Percentiles rank a stretch among this genome's conserved stretches.
phyloP scores from a whole-genome alignment of 257 asterid species.

The Ilex asprella region DNA sequence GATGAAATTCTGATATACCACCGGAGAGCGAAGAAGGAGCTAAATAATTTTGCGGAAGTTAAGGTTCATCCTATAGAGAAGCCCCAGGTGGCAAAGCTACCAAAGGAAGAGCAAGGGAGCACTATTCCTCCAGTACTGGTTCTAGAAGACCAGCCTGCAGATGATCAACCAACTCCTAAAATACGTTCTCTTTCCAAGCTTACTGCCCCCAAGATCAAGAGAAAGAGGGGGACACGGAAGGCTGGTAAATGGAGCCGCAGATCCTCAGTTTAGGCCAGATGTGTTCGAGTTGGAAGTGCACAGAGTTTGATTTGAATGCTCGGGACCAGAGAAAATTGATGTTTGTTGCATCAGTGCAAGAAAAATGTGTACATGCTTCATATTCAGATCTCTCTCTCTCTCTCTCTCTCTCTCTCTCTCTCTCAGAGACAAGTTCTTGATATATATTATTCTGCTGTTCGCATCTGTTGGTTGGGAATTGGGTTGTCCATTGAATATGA shows the following conservation, averaged over 20 bases:
- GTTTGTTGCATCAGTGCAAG: background rate
- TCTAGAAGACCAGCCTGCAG: slow-evolving; percentile 13
- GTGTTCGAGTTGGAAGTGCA: background rate
- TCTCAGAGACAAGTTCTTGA: background rate
- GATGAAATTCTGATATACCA: slow-evolving; percentile 49
- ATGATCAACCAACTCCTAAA: slow-evolving; percentile 42
- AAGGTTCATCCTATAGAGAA: slow-evolving; percentile 30
- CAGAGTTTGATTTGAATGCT: too few relatives aligned
- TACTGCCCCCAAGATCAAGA: slow-evolving; percentile 46
- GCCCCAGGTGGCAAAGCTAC: slow-evolving; percentile 21
- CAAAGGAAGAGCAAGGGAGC: slow-evolving; percentile 19
- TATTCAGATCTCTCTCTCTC: background rate
- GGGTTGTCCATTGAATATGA: too few relatives aligned
- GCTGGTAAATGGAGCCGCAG: slow-evolving; percentile 32
- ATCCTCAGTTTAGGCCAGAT: slow-evolving; percentile 4
- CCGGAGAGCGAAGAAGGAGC: slow-evolving; percentile 46
- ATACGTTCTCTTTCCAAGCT: slow-evolving; percentile 46
- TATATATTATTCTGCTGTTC: too few relatives aligned
- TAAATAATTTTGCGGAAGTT: slow-evolving; percentile 34
- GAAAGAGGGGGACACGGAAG: slow-evolving; percentile 46
- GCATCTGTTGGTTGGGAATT: too few relatives aligned
- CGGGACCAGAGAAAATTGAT: background rate
- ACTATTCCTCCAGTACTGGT: slow-evolving; percentile 28
- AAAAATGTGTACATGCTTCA: background rate
- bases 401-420: background rate